phyloP scores from a whole-genome alignment of 352 stramenopile species.

The Lagenidium giganteum region DNA sequence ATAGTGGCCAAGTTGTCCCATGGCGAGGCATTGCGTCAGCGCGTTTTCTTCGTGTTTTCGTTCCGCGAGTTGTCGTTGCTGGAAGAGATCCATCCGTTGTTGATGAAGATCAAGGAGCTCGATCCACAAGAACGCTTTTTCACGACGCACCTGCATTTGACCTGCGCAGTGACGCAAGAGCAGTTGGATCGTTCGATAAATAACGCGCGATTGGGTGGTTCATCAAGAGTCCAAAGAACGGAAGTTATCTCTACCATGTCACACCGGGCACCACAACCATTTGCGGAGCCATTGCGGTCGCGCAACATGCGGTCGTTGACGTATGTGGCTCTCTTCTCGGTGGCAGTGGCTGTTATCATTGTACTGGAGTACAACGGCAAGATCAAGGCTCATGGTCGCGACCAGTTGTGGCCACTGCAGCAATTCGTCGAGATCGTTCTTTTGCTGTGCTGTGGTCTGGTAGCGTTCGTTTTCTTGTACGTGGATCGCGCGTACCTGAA shows the following conservation, averaged over 20 bases:
- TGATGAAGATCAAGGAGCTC: conserved; percentile 18
- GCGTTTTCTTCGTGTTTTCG: conserved; percentile 29
- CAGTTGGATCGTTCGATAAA: conserved; percentile 11
- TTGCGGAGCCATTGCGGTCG: conserved; percentile 11
- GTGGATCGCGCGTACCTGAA: too few species aligned
- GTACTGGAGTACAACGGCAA: conserved; percentile 4
- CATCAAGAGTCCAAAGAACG: too few species aligned
- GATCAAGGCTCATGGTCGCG: background rate
- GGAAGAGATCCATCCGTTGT: conserved; percentile 26
- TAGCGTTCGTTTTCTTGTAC: conserved; percentile 3
- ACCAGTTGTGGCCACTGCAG: conserved; percentile 11
- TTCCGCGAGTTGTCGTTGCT: conserved; percentile 33
- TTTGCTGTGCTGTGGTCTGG: background rate
- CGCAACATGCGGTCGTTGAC: too few species aligned
- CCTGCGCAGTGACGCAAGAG: conserved; percentile 5
- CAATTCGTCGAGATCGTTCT: conserved; percentile 5
- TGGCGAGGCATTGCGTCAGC: conserved; percentile 7
- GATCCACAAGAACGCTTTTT: conserved; percentile 21
- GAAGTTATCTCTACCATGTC: too few species aligned
- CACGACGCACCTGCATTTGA: conserved; percentile 20
- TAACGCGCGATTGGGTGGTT: conserved; percentile 1
- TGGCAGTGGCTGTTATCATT: background rate
- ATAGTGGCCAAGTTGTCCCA: conserved; percentile 16
- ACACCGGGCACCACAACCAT: too few species aligned
- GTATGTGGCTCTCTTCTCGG: conserved; percentile 2